phyloP scores from a whole-genome alignment of 2,329 filamentous ascomycete genomes.

The Fusarium sp. region DNA sequence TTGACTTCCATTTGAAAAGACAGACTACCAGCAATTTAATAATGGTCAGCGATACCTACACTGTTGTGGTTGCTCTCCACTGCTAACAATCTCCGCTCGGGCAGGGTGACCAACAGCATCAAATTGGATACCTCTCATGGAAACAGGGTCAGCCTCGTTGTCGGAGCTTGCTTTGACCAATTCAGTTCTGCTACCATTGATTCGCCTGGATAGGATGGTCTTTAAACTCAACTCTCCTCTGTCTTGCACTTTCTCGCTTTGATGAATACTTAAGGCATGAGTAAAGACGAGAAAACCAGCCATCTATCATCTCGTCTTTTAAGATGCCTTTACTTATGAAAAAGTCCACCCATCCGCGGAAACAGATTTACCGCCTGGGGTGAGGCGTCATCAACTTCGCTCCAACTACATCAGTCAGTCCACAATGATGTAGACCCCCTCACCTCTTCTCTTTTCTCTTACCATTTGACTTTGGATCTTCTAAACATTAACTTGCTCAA shows the following conservation, averaged over 20 bases:
- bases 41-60: not conserved
- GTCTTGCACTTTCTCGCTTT: not conserved
- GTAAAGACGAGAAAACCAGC: not conserved
- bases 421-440: conserved; percentile 46
- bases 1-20: conserved; percentile 10
- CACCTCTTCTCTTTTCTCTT: conserved; percentile 9
- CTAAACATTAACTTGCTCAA: not conserved
- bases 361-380: conserved; percentile 35
- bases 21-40: not conserved
- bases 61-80: not conserved
- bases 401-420: conserved; percentile 47
- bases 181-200: not conserved
- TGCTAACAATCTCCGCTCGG: conserved; percentile 6
- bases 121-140: not conserved
- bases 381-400: conserved; percentile 46
- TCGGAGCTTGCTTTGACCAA: conserved; percentile 6
- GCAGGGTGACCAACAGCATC: not conserved
- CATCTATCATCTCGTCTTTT: not conserved
- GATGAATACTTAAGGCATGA: not conserved
- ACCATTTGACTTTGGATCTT: not conserved
- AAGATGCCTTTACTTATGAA: conserved; percentile 29
- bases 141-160: conserved; percentile 14
- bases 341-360: conserved; percentile 35
- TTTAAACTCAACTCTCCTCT: not conserved
- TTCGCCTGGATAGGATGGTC: not conserved